Conservation (phyloP, 2,329 filamentous ascomycete genomes). For the Diplodia corticola region DNA sequence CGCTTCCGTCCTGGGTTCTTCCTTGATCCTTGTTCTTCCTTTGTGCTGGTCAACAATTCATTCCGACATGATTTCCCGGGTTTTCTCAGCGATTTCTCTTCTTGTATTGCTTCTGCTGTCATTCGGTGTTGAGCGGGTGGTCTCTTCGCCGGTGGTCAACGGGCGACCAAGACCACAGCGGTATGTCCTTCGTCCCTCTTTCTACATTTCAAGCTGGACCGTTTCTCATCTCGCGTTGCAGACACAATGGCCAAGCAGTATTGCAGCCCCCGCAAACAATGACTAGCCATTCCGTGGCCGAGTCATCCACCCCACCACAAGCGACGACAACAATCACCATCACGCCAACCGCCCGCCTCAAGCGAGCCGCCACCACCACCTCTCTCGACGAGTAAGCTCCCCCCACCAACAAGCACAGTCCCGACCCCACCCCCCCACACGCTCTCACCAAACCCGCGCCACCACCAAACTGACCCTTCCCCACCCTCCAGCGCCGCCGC, state of each 20-base stretch:
- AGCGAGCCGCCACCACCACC: neutral
- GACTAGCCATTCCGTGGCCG: neutral
- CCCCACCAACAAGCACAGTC: neutral
- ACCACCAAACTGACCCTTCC: neutral
- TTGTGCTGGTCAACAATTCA: neutral
- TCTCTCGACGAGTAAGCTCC: neutral
- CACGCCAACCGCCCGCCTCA: neutral
- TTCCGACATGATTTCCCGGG: neutral
- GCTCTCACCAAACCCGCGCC: neutral
- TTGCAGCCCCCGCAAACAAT: neutral
- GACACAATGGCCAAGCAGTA: slow-evolving; percentile 1
- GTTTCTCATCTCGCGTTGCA: neutral
- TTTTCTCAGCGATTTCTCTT: neutral
- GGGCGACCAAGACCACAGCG: neutral
- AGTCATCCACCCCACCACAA: neutral
- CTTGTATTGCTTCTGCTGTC: neutral
- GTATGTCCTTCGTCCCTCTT: neutral
- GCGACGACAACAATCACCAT: neutral
- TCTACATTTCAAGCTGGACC: neutral
- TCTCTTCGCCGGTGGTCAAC: neutral
- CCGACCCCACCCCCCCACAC: neutral
- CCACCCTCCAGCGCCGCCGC: neutral
- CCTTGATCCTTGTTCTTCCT: neutral
- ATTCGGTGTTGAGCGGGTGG: neutral
- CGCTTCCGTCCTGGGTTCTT: neutral